Percentiles rank a stretch among this genome's conserved stretches.
Evolutionary conservation across 257 asterid species (phyloP).

Genomic region (Gentiana macrophylla): DNA sequence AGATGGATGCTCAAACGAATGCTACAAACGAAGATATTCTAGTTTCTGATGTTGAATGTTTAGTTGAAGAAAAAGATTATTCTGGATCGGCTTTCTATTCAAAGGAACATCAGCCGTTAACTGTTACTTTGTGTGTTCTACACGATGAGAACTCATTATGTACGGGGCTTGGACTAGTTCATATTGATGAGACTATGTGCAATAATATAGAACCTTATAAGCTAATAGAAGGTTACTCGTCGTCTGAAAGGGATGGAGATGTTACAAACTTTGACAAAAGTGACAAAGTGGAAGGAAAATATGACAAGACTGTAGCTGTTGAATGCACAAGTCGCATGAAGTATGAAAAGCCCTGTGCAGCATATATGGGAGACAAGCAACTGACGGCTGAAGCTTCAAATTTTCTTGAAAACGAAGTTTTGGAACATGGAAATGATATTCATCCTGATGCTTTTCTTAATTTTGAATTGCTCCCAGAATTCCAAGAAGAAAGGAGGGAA

Average conservation of each 20-base stretch:
- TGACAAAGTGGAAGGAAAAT: background rate
- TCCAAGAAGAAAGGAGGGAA: background rate
- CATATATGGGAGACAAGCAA: too few species aligned
- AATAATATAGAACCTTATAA: background rate
- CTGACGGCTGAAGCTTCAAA: too few species aligned
- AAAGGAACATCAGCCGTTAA: conserved; percentile 5
- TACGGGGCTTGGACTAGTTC: background rate
- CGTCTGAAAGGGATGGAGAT: background rate
- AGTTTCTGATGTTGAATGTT: conserved; percentile 6
- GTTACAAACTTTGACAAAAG: background rate
- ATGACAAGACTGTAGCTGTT: too few species aligned
- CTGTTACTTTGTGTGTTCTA: conserved; percentile 2
- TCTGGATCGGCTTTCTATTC: conserved; percentile 3
- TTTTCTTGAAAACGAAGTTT: too few species aligned
- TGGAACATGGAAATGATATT: too few species aligned
- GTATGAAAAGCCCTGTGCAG: too few species aligned
- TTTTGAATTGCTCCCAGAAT: too few species aligned
- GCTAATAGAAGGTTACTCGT: background rate
- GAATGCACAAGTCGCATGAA: too few species aligned
- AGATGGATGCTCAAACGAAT: conserved; percentile 12
- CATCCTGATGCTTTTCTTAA: too few species aligned
- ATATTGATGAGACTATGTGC: background rate
- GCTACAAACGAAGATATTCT: conserved; percentile 8
- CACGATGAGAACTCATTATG: conserved; percentile 2
- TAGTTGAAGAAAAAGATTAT: conserved; percentile 4